These are phyloP conservation scores for Dryas alaskensis DNA, from an alignment of 306 rosid genomes.

Conservation along the genomic window DNA sequence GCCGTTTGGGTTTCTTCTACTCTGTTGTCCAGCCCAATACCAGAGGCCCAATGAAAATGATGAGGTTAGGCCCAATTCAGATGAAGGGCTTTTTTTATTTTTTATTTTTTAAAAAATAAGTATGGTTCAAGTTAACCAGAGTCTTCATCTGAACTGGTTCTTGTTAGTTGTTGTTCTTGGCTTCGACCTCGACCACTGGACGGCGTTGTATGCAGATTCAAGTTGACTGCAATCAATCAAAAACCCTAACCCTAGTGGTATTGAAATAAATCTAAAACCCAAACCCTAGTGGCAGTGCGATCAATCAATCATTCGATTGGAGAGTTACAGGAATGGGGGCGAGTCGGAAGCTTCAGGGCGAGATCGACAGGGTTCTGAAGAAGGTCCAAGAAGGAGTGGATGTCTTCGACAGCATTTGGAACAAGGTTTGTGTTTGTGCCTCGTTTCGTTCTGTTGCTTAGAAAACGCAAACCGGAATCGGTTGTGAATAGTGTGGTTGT, in stretches of 20 bases:
- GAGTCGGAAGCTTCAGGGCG: constrained; percentile 98
- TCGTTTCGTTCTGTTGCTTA: constrained; percentile 4
- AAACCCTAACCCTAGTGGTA: constrained; percentile 11
- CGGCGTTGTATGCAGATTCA: no score
- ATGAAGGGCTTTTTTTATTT: no score
- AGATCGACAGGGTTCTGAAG: constrained; percentile 96
- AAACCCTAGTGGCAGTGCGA: constrained; percentile 2
- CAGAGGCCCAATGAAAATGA: no score
- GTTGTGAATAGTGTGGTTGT: neutral
- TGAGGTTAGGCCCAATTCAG: no score
- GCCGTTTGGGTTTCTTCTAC: neutral
- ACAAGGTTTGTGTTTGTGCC: constrained; percentile 54
- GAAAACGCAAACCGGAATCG: neutral
- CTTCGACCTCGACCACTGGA: no score
- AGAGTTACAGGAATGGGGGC: constrained; percentile 63
- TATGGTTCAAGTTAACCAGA: neutral
- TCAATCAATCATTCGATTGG: neutral
- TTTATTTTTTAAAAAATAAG: no score
- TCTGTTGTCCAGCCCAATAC: no score
- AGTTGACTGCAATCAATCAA: neutral
- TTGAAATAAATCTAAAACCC: constrained; percentile 3
- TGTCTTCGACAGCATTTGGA: constrained; percentile 94
- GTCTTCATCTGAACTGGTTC: neutral
- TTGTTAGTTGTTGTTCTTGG: neutral
- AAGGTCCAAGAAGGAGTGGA: constrained; percentile 99